A percentile compares a stretch with the other conserved stretches of the same genome.
phyloP scores from a whole-genome alignment of 352 stramenopile species.

The Nothophytophthora sp. region DNA sequence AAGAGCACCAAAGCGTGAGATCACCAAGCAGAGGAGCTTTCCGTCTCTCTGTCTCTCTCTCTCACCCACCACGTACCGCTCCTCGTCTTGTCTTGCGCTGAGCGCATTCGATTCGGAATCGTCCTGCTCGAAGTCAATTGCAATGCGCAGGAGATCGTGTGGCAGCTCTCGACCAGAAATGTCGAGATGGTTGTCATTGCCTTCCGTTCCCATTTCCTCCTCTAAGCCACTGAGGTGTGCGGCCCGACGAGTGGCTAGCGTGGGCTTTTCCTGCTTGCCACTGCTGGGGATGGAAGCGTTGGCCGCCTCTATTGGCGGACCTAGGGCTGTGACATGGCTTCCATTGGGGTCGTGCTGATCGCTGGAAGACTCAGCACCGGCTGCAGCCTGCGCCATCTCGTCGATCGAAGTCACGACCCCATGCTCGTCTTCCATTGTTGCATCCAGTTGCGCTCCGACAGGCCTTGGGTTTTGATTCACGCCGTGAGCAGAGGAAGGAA shows the following conservation, averaged over 20 bases:
- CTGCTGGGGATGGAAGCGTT: conserved; percentile 6
- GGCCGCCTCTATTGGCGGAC: conserved; percentile 16
- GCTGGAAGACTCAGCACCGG: background rate
- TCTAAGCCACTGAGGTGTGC: conserved; percentile 6
- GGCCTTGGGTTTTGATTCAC: no score
- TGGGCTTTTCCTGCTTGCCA: conserved; percentile 4
- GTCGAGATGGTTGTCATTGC: conserved; percentile 8
- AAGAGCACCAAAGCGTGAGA: no score
- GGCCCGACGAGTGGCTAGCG: background rate
- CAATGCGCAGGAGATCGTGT: conserved; percentile 19
- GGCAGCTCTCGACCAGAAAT: conserved; percentile 10
- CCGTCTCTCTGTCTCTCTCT: no score
- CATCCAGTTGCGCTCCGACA: no score
- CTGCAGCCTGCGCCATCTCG: no score
- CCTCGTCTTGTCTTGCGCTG: conserved; percentile 1
- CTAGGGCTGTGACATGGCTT: no score
- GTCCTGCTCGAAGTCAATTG: conserved; percentile 49
- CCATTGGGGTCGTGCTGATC: background rate
- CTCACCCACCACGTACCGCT: conserved; percentile 12
- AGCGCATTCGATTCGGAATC: background rate
- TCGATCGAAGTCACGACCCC: background rate
- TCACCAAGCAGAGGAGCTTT: no score
- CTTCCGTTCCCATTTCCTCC: conserved; percentile 1
- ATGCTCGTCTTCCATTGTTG: no score
- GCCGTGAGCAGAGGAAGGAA: background rate